A percentile compares a stretch with the other conserved stretches of the same genome.
phyloP scores from a whole-genome alignment of 2,329 filamentous ascomycete species.

The Cytospora schulzeri region DNA sequence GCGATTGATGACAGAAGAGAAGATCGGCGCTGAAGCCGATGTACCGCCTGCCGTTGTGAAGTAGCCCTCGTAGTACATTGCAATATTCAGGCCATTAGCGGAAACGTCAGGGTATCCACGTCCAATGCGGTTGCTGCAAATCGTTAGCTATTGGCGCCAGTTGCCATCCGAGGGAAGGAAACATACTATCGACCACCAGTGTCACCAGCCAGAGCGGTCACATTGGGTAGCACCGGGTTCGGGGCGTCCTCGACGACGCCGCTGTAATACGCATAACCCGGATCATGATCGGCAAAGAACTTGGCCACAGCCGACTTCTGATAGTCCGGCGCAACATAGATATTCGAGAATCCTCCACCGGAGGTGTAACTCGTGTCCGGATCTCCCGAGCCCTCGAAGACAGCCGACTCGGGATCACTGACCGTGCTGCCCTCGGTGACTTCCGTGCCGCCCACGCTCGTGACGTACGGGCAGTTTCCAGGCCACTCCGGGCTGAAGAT shows the following conservation, averaged over 20 bases:
- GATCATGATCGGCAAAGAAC: slow-evolving; percentile 39
- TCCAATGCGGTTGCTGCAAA: slow-evolving; percentile 28
- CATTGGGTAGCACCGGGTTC: slow-evolving; percentile 25
- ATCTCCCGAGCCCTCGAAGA: background rate
- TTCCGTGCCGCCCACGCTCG: slow-evolving; percentile 31
- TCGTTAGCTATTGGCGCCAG: slow-evolving; percentile 6
- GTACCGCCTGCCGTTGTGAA: slow-evolving; percentile 49
- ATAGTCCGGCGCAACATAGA: slow-evolving; percentile 46
- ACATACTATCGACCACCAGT: slow-evolving; percentile 26
- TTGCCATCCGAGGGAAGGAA: slow-evolving; percentile 7
- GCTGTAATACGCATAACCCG: slow-evolving; percentile 30
- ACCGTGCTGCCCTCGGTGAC: slow-evolving; percentile 19
- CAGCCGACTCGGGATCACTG: slow-evolving; percentile 30
- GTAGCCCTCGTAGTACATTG: slow-evolving; percentile 33
- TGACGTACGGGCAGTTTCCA: slow-evolving; percentile 49
- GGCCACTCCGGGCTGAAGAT: slow-evolving; percentile 54
- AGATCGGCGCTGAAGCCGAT: slow-evolving; percentile 58
- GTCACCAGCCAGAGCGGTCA: slow-evolving; percentile 13
- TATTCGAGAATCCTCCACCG: slow-evolving; percentile 50
- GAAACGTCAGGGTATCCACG: slow-evolving; percentile 35
- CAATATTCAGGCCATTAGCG: slow-evolving; percentile 34
- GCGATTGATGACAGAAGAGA: slow-evolving; percentile 60
- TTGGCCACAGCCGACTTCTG: slow-evolving; percentile 43
- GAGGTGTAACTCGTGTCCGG: slow-evolving; percentile 34
- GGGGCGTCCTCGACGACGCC: slow-evolving; percentile 15